Percentiles rank a stretch among this genome's conserved stretches.
phyloP scores from a whole-genome alignment of 2,329 filamentous ascomycete species.

The Fusarium citri region DNA sequence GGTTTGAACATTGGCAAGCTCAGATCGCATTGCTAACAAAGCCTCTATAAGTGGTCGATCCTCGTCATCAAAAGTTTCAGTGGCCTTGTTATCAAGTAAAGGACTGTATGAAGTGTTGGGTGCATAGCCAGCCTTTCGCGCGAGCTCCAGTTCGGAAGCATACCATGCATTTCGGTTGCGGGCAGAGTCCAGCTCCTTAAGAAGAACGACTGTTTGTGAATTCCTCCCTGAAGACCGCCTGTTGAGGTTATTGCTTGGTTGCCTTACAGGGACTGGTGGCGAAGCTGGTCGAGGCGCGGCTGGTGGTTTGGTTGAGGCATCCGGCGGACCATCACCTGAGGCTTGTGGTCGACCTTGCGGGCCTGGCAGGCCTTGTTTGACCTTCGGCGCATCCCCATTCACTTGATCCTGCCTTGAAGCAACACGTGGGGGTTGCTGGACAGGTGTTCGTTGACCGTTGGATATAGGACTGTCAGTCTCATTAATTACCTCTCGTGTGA shows the following conservation, averaged over 20 bases:
- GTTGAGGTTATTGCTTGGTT: slow-evolving; percentile 68
- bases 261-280: slow-evolving; percentile 68
- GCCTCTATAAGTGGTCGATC: slow-evolving; percentile 94
- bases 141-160: slow-evolving; percentile 91
- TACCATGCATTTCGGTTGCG: slow-evolving; percentile 97
- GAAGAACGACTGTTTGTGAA: slow-evolving; percentile 76
- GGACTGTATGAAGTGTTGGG: slow-evolving; percentile 77
- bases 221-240: slow-evolving; percentile 71
- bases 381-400: slow-evolving; percentile 49
- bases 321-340: slow-evolving; percentile 76
- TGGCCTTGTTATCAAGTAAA: slow-evolving; percentile 78
- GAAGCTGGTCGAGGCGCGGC: slow-evolving; percentile 61
- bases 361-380: slow-evolving; percentile 47
- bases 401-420: slow-evolving; percentile 53
- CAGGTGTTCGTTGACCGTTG: slow-evolving; percentile 74
- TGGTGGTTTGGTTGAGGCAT: slow-evolving; percentile 59
- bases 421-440: slow-evolving; percentile 58
- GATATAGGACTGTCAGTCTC: slow-evolving; percentile 63
- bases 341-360: slow-evolving; percentile 64
- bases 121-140: slow-evolving; percentile 88
- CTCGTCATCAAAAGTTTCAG: slow-evolving; percentile 88
- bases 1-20: slow-evolving; percentile 88
- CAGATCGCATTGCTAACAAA: slow-evolving; percentile 88
- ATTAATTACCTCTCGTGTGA: slow-evolving; percentile 51
- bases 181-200: slow-evolving; percentile 86